Conservation (phyloP, 2,329 filamentous ascomycete species). For the Fusarium bactridioides region DNA sequence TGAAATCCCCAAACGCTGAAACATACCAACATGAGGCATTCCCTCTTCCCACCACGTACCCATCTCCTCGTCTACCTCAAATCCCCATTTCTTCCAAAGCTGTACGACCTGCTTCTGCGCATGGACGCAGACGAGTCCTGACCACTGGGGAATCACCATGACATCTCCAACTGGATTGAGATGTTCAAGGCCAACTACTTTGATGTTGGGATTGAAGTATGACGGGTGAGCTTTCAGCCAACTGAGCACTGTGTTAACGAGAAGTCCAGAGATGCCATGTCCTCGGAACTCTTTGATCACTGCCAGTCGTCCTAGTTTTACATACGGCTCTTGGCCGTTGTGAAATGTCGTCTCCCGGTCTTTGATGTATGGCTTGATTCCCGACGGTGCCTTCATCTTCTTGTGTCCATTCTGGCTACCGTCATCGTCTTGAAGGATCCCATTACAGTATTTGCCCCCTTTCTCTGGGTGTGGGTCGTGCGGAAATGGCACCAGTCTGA, state of each 20-base stretch:
- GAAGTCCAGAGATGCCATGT: conserved; percentile 67
- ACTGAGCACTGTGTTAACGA: conserved; percentile 72
- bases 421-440: conserved; percentile 46
- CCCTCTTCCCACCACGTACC: conserved; percentile 85
- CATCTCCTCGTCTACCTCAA: conserved; percentile 75
- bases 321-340: conserved; percentile 74
- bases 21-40: conserved; percentile 89
- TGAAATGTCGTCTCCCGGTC: conserved; percentile 61
- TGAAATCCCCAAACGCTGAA: conserved; percentile 54
- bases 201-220: conserved; percentile 60
- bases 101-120: conserved; percentile 72
- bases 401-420: conserved; percentile 14
- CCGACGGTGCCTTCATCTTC: background rate
- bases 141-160: conserved; percentile 65
- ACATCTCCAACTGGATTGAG: conserved; percentile 51
- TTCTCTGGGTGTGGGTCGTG: conserved; percentile 69
- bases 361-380: conserved; percentile 31
- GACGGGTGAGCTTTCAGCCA: conserved; percentile 72
- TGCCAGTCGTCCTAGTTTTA: conserved; percentile 83
- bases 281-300: conserved; percentile 72
- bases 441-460: conserved; percentile 59
- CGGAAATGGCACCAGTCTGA: conserved; percentile 84
- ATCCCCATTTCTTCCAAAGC: conserved; percentile 77
- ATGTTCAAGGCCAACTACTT: conserved; percentile 53
- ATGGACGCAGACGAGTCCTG: conserved; percentile 80